phyloP scores from a whole-genome alignment of 352 stramenopile genomes.

The Globisporangium lucens region DNA sequence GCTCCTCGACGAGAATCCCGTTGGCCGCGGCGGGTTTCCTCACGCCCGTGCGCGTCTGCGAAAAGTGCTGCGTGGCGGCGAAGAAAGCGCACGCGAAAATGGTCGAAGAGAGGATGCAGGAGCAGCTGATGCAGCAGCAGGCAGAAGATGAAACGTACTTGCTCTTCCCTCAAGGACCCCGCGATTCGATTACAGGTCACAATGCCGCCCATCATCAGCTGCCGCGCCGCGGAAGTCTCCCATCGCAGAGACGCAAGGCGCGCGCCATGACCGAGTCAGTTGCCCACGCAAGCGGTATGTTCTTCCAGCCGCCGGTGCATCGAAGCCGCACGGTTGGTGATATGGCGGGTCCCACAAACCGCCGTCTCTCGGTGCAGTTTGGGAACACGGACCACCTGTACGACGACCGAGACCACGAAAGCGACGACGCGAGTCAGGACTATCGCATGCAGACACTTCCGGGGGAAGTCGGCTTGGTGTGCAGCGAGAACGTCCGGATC shows the following conservation, averaged over 20 bases:
- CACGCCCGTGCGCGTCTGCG: conserved; percentile 75
- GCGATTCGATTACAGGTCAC: conserved; percentile 3
- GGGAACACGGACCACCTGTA: conserved; percentile 22
- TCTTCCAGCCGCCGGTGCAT: conserved; percentile 22
- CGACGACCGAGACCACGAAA: conserved; percentile 20
- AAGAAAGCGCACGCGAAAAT: conserved; percentile 69
- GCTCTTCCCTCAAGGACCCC: conserved; percentile 4
- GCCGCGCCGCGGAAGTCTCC: conserved; percentile 12
- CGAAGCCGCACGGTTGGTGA: conserved; percentile 13
- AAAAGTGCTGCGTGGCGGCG: conserved; percentile 69
- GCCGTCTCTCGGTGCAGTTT: conserved; percentile 21
- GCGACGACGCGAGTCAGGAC: conserved; percentile 19
- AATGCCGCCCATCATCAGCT: conserved; percentile 6
- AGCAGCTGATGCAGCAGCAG: conserved; percentile 21
- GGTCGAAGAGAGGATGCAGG: conserved; percentile 54
- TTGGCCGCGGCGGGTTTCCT: conserved; percentile 65
- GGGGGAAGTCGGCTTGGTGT: conserved; percentile 63
- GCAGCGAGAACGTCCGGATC: conserved; percentile 58
- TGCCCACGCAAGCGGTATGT: conserved; percentile 20
- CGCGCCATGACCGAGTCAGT: conserved; percentile 20
- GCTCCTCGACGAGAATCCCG: conserved; percentile 76
- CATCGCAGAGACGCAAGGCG: conserved; percentile 9
- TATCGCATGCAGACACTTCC: conserved; percentile 50
- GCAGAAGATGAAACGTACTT: conserved; percentile 14
- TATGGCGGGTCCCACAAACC: not conserved